Evolutionary conservation across 768 basidiomycete genomes (phyloP).

Genomic region (Pleurotus salmoneostramineus): DNA sequence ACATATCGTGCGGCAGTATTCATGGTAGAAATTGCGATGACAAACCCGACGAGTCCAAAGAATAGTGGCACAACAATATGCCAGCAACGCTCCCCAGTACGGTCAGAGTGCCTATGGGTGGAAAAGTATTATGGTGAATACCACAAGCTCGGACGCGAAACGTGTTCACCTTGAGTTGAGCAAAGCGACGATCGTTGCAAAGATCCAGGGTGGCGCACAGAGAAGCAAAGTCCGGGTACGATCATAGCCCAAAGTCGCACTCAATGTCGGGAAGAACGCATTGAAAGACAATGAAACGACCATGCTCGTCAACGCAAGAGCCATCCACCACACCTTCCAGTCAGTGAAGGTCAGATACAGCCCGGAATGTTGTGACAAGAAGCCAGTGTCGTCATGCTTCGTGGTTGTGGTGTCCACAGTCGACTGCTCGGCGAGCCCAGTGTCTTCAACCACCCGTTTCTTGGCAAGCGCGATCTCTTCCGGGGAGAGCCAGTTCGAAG

Average conservation of each 20-base stretch:
- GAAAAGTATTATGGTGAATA: background rate
- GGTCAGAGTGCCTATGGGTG: slow-evolving; percentile 62
- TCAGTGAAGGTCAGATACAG: slow-evolving; percentile 60
- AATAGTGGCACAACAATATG: slow-evolving; percentile 53
- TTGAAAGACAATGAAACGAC: slow-evolving; percentile 66
- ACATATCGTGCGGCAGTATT: slow-evolving; percentile 60
- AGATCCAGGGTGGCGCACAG: slow-evolving; percentile 56
- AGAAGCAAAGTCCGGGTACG: slow-evolving; percentile 62
- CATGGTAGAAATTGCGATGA: slow-evolving; percentile 62
- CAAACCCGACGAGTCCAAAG: slow-evolving; percentile 65
- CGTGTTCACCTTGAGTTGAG: slow-evolving; percentile 39
- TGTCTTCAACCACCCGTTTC: slow-evolving; percentile 61
- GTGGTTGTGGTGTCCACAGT: slow-evolving; percentile 9
- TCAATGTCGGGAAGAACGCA: slow-evolving; percentile 70
- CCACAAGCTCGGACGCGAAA: background rate
- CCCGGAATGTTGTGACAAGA: slow-evolving; percentile 31
- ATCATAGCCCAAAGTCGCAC: slow-evolving; percentile 62
- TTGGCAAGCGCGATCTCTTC: slow-evolving; percentile 55
- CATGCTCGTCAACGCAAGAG: slow-evolving; percentile 28
- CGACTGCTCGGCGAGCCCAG: slow-evolving; percentile 19
- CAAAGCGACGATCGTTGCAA: slow-evolving; percentile 57
- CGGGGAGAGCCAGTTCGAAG: slow-evolving; percentile 50
- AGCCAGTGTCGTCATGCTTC: background rate
- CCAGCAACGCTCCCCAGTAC: slow-evolving; percentile 62
- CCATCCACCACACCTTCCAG: slow-evolving; percentile 68